Conservation (phyloP, 768 basidiomycete genomes). For the Tephrocybe sp. region DNA sequence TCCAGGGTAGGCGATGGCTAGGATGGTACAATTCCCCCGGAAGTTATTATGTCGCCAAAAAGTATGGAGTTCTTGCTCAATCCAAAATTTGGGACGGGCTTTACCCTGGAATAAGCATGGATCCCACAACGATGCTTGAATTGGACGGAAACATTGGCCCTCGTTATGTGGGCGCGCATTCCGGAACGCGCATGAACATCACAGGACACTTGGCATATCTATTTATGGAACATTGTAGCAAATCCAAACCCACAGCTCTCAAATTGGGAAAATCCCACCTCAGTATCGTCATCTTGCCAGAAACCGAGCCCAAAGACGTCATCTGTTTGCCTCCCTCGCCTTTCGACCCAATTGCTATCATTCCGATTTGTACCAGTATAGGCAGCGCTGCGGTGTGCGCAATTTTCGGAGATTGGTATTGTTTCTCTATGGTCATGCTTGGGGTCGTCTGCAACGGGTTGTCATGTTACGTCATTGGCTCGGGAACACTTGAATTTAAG, state of each 20-base stretch:
- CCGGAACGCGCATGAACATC: conserved; percentile 23
- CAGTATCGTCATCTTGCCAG: not conserved
- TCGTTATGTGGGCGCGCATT: conserved; percentile 22
- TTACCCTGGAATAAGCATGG: conserved; percentile 31
- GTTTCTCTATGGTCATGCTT: conserved; percentile 30
- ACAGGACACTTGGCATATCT: conserved; percentile 30
- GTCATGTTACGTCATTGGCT: conserved; percentile 14
- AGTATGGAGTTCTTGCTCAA: conserved; percentile 28
- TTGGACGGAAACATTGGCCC: conserved; percentile 27
- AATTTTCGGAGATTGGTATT: conserved; percentile 26
- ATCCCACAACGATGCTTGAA: conserved; percentile 26
- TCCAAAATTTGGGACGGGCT: conserved; percentile 33
- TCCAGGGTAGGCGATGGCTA: conserved; percentile 29
- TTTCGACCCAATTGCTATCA: conserved; percentile 15
- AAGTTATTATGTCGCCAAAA: conserved; percentile 27
- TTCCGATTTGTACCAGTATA: conserved; percentile 25
- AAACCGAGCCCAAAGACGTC: conserved; percentile 9
- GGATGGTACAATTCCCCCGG: conserved; percentile 40
- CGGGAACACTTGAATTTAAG: too few species aligned
- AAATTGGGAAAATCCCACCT: too few species aligned
- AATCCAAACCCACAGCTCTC: too few species aligned
- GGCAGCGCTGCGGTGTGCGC: conserved; percentile 24
- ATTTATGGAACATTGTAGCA: conserved; percentile 16
- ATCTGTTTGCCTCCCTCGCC: not conserved
- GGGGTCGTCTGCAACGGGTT: conserved; percentile 32